A percentile compares a stretch with the other conserved stretches of the same genome.
These are phyloP conservation scores for Microbotryum silenes-acaulis DNA, from an alignment of 1,284 basidiomycete species.

Conservation along the genomic window DNA sequence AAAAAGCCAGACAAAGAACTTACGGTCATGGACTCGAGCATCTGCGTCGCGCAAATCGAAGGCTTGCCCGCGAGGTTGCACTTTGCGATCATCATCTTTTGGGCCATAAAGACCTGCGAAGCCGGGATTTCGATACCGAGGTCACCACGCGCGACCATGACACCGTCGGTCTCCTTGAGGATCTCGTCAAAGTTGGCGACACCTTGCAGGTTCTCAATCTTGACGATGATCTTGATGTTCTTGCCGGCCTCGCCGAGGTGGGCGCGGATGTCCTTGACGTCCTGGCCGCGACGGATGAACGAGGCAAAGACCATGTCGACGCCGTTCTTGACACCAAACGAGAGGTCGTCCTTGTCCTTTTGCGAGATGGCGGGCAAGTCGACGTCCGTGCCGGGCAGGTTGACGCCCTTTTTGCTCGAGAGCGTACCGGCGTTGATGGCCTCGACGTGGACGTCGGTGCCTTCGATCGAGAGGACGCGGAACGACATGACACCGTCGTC, in stretches of 20 bases:
- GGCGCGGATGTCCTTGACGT: constrained; percentile 82
- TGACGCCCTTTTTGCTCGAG: constrained; percentile 97
- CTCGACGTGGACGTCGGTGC: constrained; percentile 62
- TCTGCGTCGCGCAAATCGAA: constrained; percentile 97
- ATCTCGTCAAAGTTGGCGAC: constrained; percentile 98
- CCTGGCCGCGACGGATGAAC: constrained; percentile 86
- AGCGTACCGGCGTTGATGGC: constrained; percentile 88
- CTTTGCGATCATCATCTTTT: constrained; percentile 99
- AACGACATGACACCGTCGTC: constrained; percentile 97
- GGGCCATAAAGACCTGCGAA: constrained; percentile 92
- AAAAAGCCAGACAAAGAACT: constrained; percentile 38
- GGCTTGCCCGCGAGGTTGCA: constrained; percentile 96
- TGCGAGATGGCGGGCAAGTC: constrained; percentile 96
- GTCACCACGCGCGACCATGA: constrained; percentile 98
- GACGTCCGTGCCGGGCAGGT: constrained; percentile 95
- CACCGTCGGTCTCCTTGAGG: constrained; percentile 82
- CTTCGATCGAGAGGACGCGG: constrained; percentile 79
- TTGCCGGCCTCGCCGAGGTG: constrained; percentile 87
- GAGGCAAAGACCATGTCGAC: constrained; percentile 99
- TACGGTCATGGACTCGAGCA: constrained; percentile 99
- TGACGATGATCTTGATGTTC: constrained; percentile 93
- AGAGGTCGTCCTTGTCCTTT: constrained; percentile 92
- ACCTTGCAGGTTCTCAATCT: constrained; percentile 98
- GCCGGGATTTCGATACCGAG: constrained; percentile 97
- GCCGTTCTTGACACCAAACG: constrained; percentile 92